Evolutionary conservation across 257 asterid species (phyloP).

Genomic region (Leonotis leonurus): DNA sequence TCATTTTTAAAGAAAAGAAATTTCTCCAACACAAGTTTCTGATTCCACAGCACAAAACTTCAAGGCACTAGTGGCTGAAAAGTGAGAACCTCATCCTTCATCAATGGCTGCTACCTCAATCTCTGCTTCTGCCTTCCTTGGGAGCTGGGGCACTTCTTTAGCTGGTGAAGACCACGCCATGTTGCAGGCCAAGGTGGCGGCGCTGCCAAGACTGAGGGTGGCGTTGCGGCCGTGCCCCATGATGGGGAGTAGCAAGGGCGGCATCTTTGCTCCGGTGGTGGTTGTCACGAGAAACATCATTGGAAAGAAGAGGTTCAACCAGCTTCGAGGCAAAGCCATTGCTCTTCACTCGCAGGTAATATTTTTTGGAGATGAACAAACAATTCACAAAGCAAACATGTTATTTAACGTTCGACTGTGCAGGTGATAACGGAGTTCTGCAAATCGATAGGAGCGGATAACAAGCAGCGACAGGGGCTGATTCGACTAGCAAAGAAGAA

Average conservation of each 20-base stretch:
- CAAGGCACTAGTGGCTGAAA: background rate
- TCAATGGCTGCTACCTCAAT: constrained; percentile 47
- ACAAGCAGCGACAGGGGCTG: constrained; percentile 79
- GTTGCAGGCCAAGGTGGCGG: constrained; percentile 31
- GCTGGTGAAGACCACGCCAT: constrained; percentile 45
- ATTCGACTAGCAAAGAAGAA: constrained; percentile 89
- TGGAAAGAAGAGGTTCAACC: constrained; percentile 86
- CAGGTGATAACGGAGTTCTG: constrained; percentile 94
- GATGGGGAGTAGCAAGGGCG: constrained; percentile 76
- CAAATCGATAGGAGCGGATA: constrained; percentile 89
- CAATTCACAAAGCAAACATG: too few species aligned
- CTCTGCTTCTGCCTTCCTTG: constrained; percentile 55
- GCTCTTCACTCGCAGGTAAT: constrained; percentile 97
- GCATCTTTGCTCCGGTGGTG: constrained; percentile 80
- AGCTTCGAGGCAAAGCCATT: constrained; percentile 90
- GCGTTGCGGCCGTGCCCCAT: constrained; percentile 44
- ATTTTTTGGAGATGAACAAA: too few species aligned
- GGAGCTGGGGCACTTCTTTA: constrained; percentile 51
- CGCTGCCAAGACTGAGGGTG: constrained; percentile 27
- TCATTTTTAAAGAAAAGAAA: background rate
- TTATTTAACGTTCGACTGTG: too few species aligned
- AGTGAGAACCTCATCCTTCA: background rate
- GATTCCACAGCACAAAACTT: background rate
- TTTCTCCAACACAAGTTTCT: constrained; percentile 11
- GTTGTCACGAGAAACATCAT: constrained; percentile 54